Base-by-base conservation (phyloP, 2,329 filamentous ascomycete species). In the Penicillium sp. region DNA sequence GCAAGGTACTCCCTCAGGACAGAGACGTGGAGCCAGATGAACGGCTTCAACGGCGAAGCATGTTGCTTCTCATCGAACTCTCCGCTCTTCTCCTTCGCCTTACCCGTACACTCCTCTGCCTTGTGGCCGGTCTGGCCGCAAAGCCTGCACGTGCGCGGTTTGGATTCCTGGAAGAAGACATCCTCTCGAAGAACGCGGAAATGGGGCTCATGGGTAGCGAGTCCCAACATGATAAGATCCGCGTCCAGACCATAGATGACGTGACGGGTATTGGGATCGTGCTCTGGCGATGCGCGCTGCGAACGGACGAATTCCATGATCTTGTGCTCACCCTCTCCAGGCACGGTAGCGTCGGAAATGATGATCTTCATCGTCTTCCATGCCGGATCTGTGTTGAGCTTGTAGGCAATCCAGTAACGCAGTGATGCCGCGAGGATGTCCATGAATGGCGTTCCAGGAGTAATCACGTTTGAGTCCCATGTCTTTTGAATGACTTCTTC, bases 221-320 rank as follows among this genome's bases (percentile, higher is more conserved):
- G 82, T 51, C 91, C 93, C 65, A 98, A 77, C 93, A 98, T 98
- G 72, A 98, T 98, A 57, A 98, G 77, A 78, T 98, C 93, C 51
- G 93, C 94, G 75, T 98, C 93, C 57, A 98, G 78, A 43, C 93
- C 93, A 66, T 98, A 98, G 53, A 98, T 96, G 61, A 98, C 94
- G 72, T 98, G 93, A 52, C 88, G 86, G 24, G 93, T 97, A 68
- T 98, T 97, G 25, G 93, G 93, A 63, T 98, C 85, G 69, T 98
- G 90, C 55, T 94, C 85, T 4, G 90, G 85, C 45, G 88, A 93
- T 43, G 86, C 82, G 62, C 93, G 84, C 70, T 98, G 94, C 34
- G 91, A 95, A 62, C 93, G 85, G 57, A 98, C 82, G 67, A 97
- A 98, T 59, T 93, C 85, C 93, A 98, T 98, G 65, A 98, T 97